These are phyloP conservation scores for Fusarium musae DNA, from an alignment of 2,329 filamentous ascomycete species.

Conservation along the genomic window DNA sequence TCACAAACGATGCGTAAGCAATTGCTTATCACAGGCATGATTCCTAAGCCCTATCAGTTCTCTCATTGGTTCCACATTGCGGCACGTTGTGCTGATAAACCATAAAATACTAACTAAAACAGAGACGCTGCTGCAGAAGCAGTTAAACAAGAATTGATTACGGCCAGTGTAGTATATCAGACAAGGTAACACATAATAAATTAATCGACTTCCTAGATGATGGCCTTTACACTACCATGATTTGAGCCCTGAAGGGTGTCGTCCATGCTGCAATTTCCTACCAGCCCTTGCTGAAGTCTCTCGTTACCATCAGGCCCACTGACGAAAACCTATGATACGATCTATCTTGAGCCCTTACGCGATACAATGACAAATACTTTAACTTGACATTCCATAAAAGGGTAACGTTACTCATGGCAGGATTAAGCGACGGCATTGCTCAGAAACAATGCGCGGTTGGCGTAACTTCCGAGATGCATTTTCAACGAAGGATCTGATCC, in stretches of 20 bases:
- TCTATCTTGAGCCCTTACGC: not conserved
- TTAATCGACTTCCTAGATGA: not conserved
- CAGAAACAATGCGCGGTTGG: too few species aligned
- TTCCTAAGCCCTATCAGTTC: not conserved
- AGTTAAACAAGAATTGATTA: not conserved
- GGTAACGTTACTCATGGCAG: too few species aligned
- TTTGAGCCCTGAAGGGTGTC: accelerated
- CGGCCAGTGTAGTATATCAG: not conserved
- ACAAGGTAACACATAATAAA: not conserved
- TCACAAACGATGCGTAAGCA: conserved; percentile 17
- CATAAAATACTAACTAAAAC: not conserved
- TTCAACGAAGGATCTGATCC: too few species aligned
- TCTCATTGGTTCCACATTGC: not conserved
- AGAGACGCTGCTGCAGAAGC: not conserved
- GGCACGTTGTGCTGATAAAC: not conserved
- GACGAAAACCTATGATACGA: not conserved
- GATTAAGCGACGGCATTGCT: too few species aligned
- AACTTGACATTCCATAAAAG: too few species aligned
- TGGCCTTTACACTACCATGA: accelerated
- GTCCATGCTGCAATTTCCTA: not conserved
- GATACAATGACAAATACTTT: too few species aligned
- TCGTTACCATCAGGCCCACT: not conserved
- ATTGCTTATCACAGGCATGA: not conserved
- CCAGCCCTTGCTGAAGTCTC: not conserved
- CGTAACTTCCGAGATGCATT: too few species aligned